Conservation (phyloP, 2,329 filamentous ascomycete species). For the Pestalotiopsis sp. region DNA sequence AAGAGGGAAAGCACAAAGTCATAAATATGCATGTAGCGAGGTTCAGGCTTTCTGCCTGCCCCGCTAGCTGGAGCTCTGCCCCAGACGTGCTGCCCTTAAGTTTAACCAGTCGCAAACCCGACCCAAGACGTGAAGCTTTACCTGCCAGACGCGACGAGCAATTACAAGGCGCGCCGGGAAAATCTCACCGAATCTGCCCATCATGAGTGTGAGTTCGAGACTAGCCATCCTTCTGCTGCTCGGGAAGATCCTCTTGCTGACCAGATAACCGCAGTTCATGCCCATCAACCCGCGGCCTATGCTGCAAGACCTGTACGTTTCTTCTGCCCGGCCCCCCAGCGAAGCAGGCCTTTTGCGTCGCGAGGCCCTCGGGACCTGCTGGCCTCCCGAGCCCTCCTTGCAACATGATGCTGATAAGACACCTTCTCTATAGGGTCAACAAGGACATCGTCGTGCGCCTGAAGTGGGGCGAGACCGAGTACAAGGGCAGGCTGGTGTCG, state of each 20-base stretch:
- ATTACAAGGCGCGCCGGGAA: background rate
- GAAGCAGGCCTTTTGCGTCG: background rate
- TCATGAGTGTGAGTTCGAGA: slow-evolving; percentile 36
- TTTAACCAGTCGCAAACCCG: slow-evolving; percentile 4
- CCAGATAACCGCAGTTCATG: slow-evolving; percentile 63
- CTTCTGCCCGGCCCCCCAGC: slow-evolving; percentile 3
- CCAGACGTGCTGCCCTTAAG: background rate
- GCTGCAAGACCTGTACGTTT: slow-evolving; percentile 83
- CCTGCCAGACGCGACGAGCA: slow-evolving; percentile 3
- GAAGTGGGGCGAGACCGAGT: slow-evolving; percentile 98
- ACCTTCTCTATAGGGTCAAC: slow-evolving; percentile 65
- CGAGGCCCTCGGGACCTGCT: background rate
- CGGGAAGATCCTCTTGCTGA: background rate
- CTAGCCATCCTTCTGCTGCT: background rate
- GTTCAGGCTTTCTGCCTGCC: slow-evolving; percentile 5
- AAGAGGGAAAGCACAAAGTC: background rate
- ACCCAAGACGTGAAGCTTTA: slow-evolving; percentile 9
- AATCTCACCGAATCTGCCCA: slow-evolving; percentile 21
- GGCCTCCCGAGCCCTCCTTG: background rate
- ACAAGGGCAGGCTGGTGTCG: slow-evolving; percentile 89
- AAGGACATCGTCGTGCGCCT: slow-evolving; percentile 88
- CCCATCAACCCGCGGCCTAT: slow-evolving; percentile 96
- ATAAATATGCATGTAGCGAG: slow-evolving; percentile 8
- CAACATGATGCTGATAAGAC: background rate
- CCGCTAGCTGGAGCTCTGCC: background rate